These are phyloP conservation scores for Cyanidium caldarium DNA, from an alignment of 23 red algal genomes.

Conservation along the genomic window DNA sequence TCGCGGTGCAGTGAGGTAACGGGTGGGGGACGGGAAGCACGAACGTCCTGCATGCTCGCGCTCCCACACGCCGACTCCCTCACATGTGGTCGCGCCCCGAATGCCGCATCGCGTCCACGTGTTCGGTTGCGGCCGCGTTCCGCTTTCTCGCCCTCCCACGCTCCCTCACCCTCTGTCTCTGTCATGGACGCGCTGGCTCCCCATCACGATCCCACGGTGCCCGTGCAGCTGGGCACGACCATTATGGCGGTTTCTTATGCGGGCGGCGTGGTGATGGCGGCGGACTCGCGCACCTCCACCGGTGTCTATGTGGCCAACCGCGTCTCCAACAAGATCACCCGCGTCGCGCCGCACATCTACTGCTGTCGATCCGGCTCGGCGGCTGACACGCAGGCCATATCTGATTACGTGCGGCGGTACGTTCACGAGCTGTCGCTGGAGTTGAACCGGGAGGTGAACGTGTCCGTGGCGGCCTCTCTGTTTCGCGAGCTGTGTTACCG, in stretches of 20 bases:
- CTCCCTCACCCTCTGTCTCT: neutral
- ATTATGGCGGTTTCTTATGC: constrained; percentile 97
- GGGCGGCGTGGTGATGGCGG: constrained; percentile 93
- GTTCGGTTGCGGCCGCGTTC: no score
- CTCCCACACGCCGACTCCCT: no score
- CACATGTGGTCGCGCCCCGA: no score
- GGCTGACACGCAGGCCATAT: constrained; percentile 90
- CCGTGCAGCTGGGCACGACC: constrained; percentile 19
- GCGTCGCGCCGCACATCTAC: constrained; percentile 54
- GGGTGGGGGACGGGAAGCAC: no score
- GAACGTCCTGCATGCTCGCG: no score
- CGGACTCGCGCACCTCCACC: constrained; percentile 88
- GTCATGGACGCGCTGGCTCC: neutral
- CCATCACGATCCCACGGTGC: neutral
- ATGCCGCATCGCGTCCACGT: no score
- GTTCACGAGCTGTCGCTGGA: constrained; percentile 17
- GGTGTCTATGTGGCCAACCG: constrained; percentile 97
- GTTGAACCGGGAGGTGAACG: constrained; percentile 38
- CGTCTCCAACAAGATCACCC: constrained; percentile 92
- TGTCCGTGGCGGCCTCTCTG: constrained; percentile 43
- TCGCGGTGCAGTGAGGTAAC: no score
- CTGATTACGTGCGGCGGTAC: constrained; percentile 76
- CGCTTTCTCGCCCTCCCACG: neutral
- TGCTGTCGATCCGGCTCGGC: constrained; percentile 98
- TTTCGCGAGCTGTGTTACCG: constrained; percentile 80